Conservation (phyloP, 257 asterid genomes). For the Scutellaria baicalensis region DNA sequence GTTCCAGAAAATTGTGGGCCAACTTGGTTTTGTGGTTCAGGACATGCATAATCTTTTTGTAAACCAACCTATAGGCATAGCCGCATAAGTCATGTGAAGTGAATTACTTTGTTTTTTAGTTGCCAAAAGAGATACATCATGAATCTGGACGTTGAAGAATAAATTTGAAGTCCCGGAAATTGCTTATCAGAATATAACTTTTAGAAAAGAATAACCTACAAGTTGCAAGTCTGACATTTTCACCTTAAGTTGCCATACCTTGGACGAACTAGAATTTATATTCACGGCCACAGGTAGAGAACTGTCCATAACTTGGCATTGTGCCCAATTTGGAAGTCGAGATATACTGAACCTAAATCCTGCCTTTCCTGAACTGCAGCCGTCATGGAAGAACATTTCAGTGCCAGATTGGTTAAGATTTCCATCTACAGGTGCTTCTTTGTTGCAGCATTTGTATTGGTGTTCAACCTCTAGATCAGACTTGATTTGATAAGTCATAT, state of each 20-base stretch:
- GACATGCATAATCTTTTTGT: conserved; percentile 18
- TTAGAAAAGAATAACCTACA: not conserved
- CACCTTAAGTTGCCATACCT: conserved; percentile 27
- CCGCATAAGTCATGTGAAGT: conserved; percentile 4
- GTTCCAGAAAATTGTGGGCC: conserved; percentile 19
- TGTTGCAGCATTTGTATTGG: conserved; percentile 8
- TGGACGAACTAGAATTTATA: conserved; percentile 25
- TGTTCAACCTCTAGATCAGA: conserved; percentile 16
- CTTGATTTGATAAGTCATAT: conserved; percentile 18
- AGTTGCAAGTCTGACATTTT: not conserved
- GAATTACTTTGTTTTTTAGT: not conserved
- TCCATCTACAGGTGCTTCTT: conserved; percentile 20
- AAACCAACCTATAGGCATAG: conserved; percentile 24
- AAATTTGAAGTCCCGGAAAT: not conserved
- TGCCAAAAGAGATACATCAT: not conserved
- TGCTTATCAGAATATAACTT: not conserved
- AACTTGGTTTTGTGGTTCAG: conserved; percentile 23
- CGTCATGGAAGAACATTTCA: conserved; percentile 15
- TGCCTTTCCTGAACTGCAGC: conserved; percentile 14
- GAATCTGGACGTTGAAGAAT: not conserved
- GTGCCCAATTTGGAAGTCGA: conserved; percentile 73
- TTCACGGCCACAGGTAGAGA: conserved; percentile 7
- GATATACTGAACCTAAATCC: conserved; percentile 58
- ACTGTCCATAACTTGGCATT: conserved; percentile 25
- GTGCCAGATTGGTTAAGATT: conserved; percentile 11